Evolutionary conservation across 495 filamentous ascomycete genomes (phyloP), one percentile per base, ranked within the genome.

Genomic region (Articulospora tetracladia): DNA sequence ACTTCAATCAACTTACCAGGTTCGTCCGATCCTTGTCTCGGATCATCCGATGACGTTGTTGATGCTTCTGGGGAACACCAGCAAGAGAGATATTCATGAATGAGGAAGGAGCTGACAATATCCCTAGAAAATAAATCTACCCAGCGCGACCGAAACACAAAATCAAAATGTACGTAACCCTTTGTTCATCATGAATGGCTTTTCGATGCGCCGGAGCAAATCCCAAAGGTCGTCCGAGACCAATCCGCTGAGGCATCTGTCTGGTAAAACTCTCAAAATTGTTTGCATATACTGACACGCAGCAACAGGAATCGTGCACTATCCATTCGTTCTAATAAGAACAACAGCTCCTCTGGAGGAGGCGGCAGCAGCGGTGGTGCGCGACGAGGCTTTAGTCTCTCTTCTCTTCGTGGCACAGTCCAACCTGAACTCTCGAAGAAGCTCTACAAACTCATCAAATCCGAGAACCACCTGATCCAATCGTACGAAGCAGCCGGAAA

Each of bases 371-470:
- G 30, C 30, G 39, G 39, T 3, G 39, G 39, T n/a, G 17, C 39
- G 3, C 58, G 63, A 6, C 63, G 60, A 60, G 63, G 67, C 44
- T 95, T 97, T 81, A 89, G 83, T 60, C 84, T 97, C 74, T 81
- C 83, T 57, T 91, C 88, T 22, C 84, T 97, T 50, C 91, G 93
- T 28, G 90, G 89, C 49, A 81, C 86, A 41, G 83, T 88, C 69
- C 90, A 93, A 64, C 91, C 93, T 3, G 88, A 93, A 67, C 81
- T 97, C 23, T 89, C 87, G 72, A 87, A 87, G 66, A 89, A 88
- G 64, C 84, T 98, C 36, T 91, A 84, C 81, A 88, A 86, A 55
- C 81, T 98, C 48, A 94, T 98, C 78, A 98, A 98, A 73, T 87
- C 85, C 55, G 87, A 92, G 72, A 97, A 95, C 78, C 77, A 86